Evolutionary conservation across 768 basidiomycete genomes (phyloP).

Genomic region (Boletus tylopilopsis): DNA sequence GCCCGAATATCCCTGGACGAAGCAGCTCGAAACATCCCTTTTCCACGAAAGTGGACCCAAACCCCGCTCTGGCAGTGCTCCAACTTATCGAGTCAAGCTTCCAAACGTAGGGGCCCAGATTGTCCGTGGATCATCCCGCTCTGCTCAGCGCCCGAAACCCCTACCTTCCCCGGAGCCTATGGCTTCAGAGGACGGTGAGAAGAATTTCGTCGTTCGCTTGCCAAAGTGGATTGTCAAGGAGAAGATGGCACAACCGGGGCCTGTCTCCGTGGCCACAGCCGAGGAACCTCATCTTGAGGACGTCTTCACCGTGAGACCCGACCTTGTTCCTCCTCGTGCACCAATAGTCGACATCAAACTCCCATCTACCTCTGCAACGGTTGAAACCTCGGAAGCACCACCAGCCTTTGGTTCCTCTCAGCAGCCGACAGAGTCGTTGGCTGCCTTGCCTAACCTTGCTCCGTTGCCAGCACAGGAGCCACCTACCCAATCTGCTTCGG

Average conservation of each 20-base stretch:
- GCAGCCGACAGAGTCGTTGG: constrained; percentile 6
- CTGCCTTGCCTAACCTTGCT: constrained; percentile 7
- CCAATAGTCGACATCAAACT: constrained; percentile 24
- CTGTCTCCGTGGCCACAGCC: constrained; percentile 22
- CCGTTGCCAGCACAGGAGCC: constrained; percentile 11
- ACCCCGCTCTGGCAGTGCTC: constrained; percentile 52
- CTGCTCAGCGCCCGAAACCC: constrained; percentile 8
- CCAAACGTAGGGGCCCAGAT: constrained; percentile 46
- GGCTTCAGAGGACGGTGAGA: constrained; percentile 42
- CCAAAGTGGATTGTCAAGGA: constrained; percentile 42
- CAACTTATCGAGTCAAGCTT: constrained; percentile 58
- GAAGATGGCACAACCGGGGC: constrained; percentile 17
- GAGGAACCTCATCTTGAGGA: constrained; percentile 48
- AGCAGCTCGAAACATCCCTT: constrained; percentile 73
- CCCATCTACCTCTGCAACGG: constrained; percentile 27
- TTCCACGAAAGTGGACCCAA: constrained; percentile 60
- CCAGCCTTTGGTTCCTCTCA: constrained; percentile 10
- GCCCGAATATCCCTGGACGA: constrained; percentile 81
- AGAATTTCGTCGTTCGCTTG: constrained; percentile 50
- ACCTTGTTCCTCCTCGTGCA: constrained; percentile 34
- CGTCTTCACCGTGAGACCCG: constrained; percentile 54
- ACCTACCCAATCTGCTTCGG: constrained; percentile 7
- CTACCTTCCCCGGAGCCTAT: constrained; percentile 18
- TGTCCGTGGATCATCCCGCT: constrained; percentile 36
- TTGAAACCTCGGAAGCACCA: background rate